Conservation (phyloP, 768 basidiomycete species). For the Leccinum ochraceum region DNA sequence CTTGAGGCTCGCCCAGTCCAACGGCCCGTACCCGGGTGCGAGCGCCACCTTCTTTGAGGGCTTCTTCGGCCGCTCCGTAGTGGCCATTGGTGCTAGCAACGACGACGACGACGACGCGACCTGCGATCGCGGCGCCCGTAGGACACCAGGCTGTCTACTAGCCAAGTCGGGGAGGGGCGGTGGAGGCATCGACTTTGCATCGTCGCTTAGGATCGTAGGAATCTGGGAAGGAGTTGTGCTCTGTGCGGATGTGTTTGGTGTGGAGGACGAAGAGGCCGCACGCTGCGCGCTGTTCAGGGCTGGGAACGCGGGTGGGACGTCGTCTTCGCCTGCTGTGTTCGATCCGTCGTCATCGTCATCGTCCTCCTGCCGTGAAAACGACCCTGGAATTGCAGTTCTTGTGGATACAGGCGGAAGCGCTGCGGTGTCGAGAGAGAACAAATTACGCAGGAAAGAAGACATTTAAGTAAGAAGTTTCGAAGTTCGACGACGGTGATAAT, state of each 20-base stretch:
- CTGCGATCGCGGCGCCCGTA: conserved; percentile 20
- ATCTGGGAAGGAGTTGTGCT: conserved; percentile 3
- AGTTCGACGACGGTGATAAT: too few species aligned
- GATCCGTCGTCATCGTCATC: conserved; percentile 41
- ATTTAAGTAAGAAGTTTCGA: not conserved
- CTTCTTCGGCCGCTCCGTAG: conserved; percentile 57
- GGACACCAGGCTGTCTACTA: conserved; percentile 35
- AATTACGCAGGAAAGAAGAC: conserved; percentile 57
- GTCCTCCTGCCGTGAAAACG: conserved; percentile 15
- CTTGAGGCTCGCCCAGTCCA: conserved; percentile 94
- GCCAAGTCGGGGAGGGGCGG: conserved; percentile 46
- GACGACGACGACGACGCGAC: conserved; percentile 43
- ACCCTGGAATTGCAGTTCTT: conserved; percentile 20
- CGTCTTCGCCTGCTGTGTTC: conserved; percentile 48
- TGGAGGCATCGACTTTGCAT: conserved; percentile 50
- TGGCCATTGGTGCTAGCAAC: conserved; percentile 60
- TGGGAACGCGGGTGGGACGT: conserved; percentile 75
- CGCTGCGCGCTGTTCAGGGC: conserved; percentile 73
- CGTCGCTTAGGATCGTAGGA: conserved; percentile 43
- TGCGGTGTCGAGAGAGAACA: conserved; percentile 45
- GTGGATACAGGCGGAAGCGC: conserved; percentile 5
- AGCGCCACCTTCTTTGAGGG: conserved; percentile 83
- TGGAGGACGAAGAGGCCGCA: conserved; percentile 30
- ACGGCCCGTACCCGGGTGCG: conserved; percentile 84
- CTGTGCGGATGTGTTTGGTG: not conserved